Percentiles rank a stretch among this genome's conserved stretches.
phyloP scores from a whole-genome alignment of 176 grass and related monocot species.

The Juncus inflexus region DNA sequence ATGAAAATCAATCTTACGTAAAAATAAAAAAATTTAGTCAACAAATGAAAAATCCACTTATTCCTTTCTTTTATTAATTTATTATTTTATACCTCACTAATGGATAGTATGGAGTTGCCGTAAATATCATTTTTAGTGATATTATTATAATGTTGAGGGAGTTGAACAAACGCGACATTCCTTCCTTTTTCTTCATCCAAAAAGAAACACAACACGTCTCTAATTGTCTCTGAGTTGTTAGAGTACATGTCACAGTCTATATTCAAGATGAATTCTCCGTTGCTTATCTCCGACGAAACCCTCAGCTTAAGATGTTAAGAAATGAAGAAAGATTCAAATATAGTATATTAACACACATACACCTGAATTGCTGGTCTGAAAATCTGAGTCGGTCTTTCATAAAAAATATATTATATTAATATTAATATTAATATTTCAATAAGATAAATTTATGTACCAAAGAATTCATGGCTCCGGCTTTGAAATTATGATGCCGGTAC shows the following conservation, averaged over 20 bases:
- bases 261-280: constrained; percentile 31
- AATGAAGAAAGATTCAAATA: background rate
- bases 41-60: too few species aligned
- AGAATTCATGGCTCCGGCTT: constrained; percentile 82
- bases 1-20: constrained; percentile 21
- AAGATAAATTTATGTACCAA: constrained; percentile 4
- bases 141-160: constrained; percentile 67
- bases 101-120: constrained; percentile 39
- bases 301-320: constrained; percentile 42
- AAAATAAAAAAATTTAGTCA: background rate
- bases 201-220: constrained; percentile 66
- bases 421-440: constrained; percentile 5
- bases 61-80: constrained; percentile 1
- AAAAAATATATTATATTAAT: background rate
- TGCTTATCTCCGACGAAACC: constrained; percentile 78
- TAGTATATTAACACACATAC: background rate
- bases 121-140: constrained; percentile 66
- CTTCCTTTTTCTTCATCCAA: constrained; percentile 32
- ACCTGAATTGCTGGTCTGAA: background rate
- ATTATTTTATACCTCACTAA: constrained; percentile 32
- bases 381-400: background rate
- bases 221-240: constrained; percentile 58
- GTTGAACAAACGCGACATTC: constrained; percentile 61
- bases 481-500: constrained; percentile 69
- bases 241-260: constrained; percentile 96